These are phyloP conservation scores for Acephala macrosclerotiorum DNA, from an alignment of 2,329 filamentous ascomycete species.

Conservation along the genomic window DNA sequence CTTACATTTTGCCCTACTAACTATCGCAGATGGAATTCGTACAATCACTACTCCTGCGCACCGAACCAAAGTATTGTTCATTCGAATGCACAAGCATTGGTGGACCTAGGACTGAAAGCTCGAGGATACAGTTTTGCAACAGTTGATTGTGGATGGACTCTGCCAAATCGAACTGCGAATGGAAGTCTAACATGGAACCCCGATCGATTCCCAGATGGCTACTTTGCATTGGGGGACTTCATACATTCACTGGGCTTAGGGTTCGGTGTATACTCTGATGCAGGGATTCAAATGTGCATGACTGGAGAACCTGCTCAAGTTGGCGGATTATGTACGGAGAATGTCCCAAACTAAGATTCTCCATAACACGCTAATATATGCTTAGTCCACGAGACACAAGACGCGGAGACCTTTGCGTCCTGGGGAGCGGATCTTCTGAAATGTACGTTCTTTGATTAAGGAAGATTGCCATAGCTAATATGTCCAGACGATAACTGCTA, in stretches of 20 bases:
- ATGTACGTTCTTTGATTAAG: constrained; percentile 40
- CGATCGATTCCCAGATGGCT: constrained; percentile 50
- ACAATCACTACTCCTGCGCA: constrained; percentile 56
- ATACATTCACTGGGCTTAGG: constrained; percentile 49
- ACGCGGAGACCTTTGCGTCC: constrained; percentile 38
- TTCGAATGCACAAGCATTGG: constrained; percentile 54
- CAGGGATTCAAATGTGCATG: constrained; percentile 43
- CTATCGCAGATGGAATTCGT: constrained; percentile 53
- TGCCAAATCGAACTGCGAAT: constrained; percentile 40
- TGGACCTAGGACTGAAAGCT: constrained; percentile 51
- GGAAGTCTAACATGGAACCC: constrained; percentile 52
- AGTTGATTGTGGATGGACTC: constrained; percentile 59
- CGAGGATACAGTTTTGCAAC: constrained; percentile 58
- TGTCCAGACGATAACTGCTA: constrained; percentile 47
- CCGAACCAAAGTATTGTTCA: constrained; percentile 55
- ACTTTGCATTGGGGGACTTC: constrained; percentile 51
- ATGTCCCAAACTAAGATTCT: too few relatives aligned
- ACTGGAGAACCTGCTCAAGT: constrained; percentile 38
- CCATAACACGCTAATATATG: constrained; percentile 11
- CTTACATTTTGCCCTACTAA: constrained; percentile 3
- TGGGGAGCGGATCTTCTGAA: constrained; percentile 52
- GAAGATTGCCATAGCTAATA: constrained; percentile 14
- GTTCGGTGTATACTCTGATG: constrained; percentile 54
- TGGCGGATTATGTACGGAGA: constrained; percentile 39
- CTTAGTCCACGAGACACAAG: constrained; percentile 36